Evolutionary conservation across 202 grass and related monocot species (phyloP), one percentile per base, ranked within the genome.

Genomic region (Zizania palustris): DNA sequence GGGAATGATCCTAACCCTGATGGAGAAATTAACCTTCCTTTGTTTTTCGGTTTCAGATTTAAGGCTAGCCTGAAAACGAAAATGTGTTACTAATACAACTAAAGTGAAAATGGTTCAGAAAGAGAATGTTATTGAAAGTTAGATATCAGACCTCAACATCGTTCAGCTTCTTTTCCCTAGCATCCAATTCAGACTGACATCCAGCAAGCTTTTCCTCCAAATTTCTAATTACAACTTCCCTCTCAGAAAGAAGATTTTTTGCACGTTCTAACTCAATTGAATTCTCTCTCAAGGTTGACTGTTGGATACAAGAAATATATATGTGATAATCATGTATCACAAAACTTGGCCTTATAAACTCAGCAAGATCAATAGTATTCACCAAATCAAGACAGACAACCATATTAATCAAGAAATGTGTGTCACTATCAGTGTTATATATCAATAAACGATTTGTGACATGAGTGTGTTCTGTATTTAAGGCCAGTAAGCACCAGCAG

Each of bases 231-330:
- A 40, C 48, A 79, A 73, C 54, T 76, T 95, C 88, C 73, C 86
- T 99, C 85, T 99, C 96, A 4, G 87, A 85, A 87, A 92, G 57
- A 82, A 95, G 75, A 70, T 81, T 85, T 79, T 84, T 99, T 45
- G 84, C 72, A 79, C 53, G 73, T 71, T 93, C 87, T 85, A 88
- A 78, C 51, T 99, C 92, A 46, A 55, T 3, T 59, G 18, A 80
- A 77, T 86, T 81, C 57, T 87, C 85, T 76, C 62, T 82, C 78
- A 91, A 76, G 8, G 91, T 87, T 9, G 48, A 71, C 96, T 99
- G 67, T 63, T 43, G 20, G 8, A 73, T 18, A 67, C 10, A 41
- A 56, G 59, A 80, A 73, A 76, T 48, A 88, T 13, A 39, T 3
- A 76, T 56, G n/a, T 61, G 13, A 82, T 43, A 22, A 69, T 38